Percentiles rank a stretch among this genome's conserved stretches.
These are phyloP conservation scores for Plasmodium malariae DNA, from an alignment of 169 alveolate species.

Conservation along the genomic window DNA sequence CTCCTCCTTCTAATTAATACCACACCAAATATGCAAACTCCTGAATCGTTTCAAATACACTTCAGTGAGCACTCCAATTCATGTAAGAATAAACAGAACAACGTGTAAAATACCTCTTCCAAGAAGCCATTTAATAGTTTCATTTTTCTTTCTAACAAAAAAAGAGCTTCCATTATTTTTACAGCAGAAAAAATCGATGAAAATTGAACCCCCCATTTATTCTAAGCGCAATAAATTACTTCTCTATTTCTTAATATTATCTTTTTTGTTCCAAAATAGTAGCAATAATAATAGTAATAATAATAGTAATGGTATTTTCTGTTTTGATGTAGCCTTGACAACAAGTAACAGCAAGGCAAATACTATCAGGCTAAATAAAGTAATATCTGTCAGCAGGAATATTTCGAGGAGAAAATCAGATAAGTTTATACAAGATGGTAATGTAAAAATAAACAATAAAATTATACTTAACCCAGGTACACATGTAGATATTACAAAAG, in stretches of 20 bases:
- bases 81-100: too few species aligned
- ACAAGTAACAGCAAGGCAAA: constrained; percentile 11
- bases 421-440: constrained; percentile 56
- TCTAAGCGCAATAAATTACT: not conserved
- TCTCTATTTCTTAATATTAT: not conserved
- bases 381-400: constrained; percentile 44
- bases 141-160: not conserved
- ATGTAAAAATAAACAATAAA: constrained; percentile 62
- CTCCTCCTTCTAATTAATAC: too few species aligned
- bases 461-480: constrained; percentile 58
- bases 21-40: too few species aligned
- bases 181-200: not conserved
- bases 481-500: constrained; percentile 64
- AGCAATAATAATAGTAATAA: too few species aligned
- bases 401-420: constrained; percentile 72
- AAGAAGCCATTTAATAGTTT: not conserved
- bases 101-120: too few species aligned
- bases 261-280: not conserved
- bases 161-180: too few species aligned
- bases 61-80: too few species aligned
- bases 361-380: constrained; percentile 53
- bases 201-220: not conserved
- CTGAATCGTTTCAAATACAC: too few species aligned
- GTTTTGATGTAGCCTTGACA: constrained; percentile 22
- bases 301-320: not conserved